Conservation (phyloP, 331 rosid genomes). For the Cucumis variabilis region DNA sequence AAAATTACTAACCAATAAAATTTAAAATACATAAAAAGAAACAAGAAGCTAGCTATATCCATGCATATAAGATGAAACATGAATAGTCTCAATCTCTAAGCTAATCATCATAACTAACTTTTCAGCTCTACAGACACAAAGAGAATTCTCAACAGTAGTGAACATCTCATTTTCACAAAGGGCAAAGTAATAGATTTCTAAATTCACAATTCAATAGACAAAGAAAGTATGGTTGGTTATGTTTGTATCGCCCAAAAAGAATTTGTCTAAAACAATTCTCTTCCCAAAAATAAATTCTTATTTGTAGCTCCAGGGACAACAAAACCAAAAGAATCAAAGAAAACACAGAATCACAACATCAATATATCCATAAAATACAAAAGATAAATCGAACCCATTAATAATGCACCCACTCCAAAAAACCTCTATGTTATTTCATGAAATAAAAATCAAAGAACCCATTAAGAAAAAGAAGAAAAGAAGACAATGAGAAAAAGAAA, state of each 20-base stretch:
- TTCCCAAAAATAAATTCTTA: neutral
- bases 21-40: neutral
- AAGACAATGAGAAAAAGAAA: neutral
- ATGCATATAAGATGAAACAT: neutral
- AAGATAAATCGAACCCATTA: neutral
- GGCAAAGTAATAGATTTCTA: neutral
- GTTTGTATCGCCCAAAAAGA: neutral
- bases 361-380: neutral
- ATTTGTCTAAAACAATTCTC: too few relatives aligned
- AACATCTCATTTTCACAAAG: neutral
- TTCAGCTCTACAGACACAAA: neutral
- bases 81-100: neutral
- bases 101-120: neutral
- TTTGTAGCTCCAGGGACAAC: neutral
- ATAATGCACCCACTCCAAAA: neutral
- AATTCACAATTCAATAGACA: neutral
- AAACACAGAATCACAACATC: neutral
- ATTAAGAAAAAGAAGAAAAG: neutral
- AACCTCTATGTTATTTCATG: neutral
- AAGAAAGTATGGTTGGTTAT: neutral
- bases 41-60: neutral
- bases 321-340: neutral
- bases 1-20: too few relatives aligned
- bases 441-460: neutral
- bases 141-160: neutral